Percentiles rank a stretch among this genome's conserved stretches.
Conservation (phyloP, 1,139 yeast species). For the Entelexis paramagnoliae region DNA sequence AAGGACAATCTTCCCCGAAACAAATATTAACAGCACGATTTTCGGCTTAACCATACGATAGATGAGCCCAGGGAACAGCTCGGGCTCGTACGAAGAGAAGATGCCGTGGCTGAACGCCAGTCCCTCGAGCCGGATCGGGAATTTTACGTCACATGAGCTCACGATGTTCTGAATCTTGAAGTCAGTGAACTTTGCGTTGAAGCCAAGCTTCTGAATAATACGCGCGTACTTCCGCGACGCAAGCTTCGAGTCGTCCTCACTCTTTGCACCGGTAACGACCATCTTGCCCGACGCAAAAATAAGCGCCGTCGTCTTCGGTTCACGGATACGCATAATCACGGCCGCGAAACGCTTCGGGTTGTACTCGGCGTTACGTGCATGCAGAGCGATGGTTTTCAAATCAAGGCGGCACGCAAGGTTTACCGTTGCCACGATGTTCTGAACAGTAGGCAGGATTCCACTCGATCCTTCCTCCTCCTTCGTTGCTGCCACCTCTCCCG, state of each 20-base stretch:
- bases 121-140: conserved; percentile 95
- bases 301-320: conserved; percentile 95
- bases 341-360: conserved; percentile 99
- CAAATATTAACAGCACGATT: conserved; percentile 88
- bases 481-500: background rate
- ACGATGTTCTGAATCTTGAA: conserved; percentile 96
- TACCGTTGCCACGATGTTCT: conserved; percentile 96
- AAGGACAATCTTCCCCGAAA: conserved; percentile 91
- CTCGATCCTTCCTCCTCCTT: conserved; percentile 52
- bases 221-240: conserved; percentile 97
- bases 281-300: conserved; percentile 98
- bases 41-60: conserved; percentile 99
- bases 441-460: conserved; percentile 92
- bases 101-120: conserved; percentile 97
- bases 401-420: conserved; percentile 93
- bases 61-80: conserved; percentile 93
- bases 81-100: conserved; percentile 98
- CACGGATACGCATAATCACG: conserved; percentile 97
- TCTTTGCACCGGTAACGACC: conserved; percentile 99
- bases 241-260: conserved; percentile 93
- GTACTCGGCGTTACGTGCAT: conserved; percentile 98
- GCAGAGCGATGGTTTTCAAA: conserved; percentile 91
- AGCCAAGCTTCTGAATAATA: conserved; percentile 94
- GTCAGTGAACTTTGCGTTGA: conserved; percentile 83
- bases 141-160: conserved; percentile 93